phyloP scores from a whole-genome alignment of 1,139 yeast species.

The Zygosaccharomyces pseudobailii region DNA sequence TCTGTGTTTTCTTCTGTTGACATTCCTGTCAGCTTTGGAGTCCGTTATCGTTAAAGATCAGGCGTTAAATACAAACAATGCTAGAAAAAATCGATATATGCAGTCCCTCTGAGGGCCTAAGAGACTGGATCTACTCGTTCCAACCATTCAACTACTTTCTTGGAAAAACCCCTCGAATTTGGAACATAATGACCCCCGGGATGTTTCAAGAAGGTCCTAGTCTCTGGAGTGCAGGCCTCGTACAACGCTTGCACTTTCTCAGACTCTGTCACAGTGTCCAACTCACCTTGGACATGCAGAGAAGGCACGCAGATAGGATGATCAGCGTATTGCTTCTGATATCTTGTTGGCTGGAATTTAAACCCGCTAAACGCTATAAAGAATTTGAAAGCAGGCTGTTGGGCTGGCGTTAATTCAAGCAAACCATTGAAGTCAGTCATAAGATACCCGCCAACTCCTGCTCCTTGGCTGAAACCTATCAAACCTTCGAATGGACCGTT shows the following conservation, averaged over 20 bases:
- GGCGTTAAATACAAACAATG: background rate
- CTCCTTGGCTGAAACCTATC: constrained; percentile 91
- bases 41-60: background rate
- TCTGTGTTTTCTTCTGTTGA: background rate
- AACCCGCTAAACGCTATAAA: constrained; percentile 77
- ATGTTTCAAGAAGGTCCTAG: constrained; percentile 53
- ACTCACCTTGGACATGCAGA: constrained; percentile 77
- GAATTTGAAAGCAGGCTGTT: constrained; percentile 55
- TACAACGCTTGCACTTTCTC: constrained; percentile 57
- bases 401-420: constrained; percentile 21
- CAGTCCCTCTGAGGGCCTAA: background rate
- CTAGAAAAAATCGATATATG: background rate
- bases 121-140: constrained; percentile 7
- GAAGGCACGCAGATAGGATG: constrained; percentile 49
- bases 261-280: constrained; percentile 86
- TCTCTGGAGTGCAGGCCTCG: constrained; percentile 46
- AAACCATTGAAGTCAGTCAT: constrained; percentile 41
- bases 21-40: background rate
- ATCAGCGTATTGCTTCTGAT: constrained; percentile 45
- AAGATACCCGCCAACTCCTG: constrained; percentile 68
- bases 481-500: constrained; percentile 86
- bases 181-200: constrained; percentile 91
- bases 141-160: constrained; percentile 57
- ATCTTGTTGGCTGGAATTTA: constrained; percentile 50
- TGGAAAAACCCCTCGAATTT: constrained; percentile 55